phyloP scores from a whole-genome alignment of 1,284 basidiomycete species.

The Pisolithus thermaeus region DNA sequence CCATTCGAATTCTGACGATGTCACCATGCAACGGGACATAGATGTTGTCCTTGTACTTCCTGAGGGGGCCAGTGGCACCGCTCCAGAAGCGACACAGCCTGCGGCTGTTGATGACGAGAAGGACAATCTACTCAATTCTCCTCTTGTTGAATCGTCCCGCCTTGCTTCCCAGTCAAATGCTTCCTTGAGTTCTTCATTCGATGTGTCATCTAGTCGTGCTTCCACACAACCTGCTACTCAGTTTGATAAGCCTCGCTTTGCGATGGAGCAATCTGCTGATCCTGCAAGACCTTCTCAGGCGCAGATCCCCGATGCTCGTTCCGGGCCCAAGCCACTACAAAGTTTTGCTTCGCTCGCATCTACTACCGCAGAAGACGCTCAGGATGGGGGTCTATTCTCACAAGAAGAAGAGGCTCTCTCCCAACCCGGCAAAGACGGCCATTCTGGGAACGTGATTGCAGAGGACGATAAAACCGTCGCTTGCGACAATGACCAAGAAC shows the following conservation, averaged over 20 bases:
- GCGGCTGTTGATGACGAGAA: slow-evolving; percentile 14
- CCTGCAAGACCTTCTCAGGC: slow-evolving; percentile 35
- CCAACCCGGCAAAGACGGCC: slow-evolving; percentile 10
- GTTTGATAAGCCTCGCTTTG: slow-evolving; percentile 29
- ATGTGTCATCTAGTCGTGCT: slow-evolving; percentile 31
- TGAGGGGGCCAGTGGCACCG: slow-evolving; percentile 8
- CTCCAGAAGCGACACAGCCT: slow-evolving; percentile 11
- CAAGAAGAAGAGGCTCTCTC: slow-evolving; percentile 23
- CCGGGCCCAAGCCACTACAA: slow-evolving; percentile 31
- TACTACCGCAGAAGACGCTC: slow-evolving; percentile 43
- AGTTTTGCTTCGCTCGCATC: slow-evolving; percentile 39
- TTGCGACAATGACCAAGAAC: slow-evolving; percentile 35
- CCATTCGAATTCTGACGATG: slow-evolving; percentile 9
- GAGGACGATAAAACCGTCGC: slow-evolving; percentile 10
- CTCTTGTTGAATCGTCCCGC: slow-evolving; percentile 20
- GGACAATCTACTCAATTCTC: slow-evolving; percentile 18
- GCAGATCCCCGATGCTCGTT: slow-evolving; percentile 28
- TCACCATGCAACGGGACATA: slow-evolving; percentile 5
- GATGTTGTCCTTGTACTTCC: slow-evolving; percentile 10
- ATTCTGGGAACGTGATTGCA: slow-evolving; percentile 7
- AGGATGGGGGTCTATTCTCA: slow-evolving; percentile 27
- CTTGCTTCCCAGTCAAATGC: slow-evolving; percentile 26
- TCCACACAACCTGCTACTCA: slow-evolving; percentile 34
- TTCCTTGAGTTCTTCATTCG: slow-evolving; percentile 34
- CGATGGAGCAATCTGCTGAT: slow-evolving; percentile 42